Evolutionary conservation across 495 filamentous ascomycete species (phyloP), one percentile per base, ranked within the genome.

Genomic region (Cairneyella variabilis): DNA sequence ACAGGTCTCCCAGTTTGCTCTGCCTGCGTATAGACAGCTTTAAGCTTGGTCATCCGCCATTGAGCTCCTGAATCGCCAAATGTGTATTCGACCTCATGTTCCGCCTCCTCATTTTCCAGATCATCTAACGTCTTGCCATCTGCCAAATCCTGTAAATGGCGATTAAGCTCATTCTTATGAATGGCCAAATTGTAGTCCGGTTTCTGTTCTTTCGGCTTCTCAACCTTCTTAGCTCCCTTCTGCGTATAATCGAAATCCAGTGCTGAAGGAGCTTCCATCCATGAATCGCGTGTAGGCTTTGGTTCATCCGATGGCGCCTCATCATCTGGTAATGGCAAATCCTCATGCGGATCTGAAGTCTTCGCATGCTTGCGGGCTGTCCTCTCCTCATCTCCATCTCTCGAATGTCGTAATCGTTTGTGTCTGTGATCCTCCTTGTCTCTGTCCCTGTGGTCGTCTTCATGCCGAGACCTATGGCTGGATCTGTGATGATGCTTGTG

Each of bases 1-100:
- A 93, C 73, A 6, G 79, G 34, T 46, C 74, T 76, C 2, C 84
- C 84, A 9, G 72, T 83, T 62, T 92, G 84, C 59, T 95, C 78
- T 0, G 89, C 85, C 50, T 84, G 80, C 45, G 84, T 79, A 70
- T 95, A 96, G 16, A 96, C 85, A 6, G 84, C 86, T 59, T 86
- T 90, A 23, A 99, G 78, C 64, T 89, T 96, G 27, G 84, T 92
- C 92, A 97, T 97, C 40, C 93, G 83, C 92, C 95, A 99, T 56
- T 86, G 78, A 16, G 91, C 89, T 0, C 95, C 93, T 12, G 80
- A 66, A 66, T 99, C 95, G 16, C 93, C 93, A 69, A 99, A 96
- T 0, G 73, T 87, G 64, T 97, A 99, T 53, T 75, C 71, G 12
- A 95, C 83, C 27, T 88, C 80, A 56, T 85, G 80, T 54, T 80